Percentiles rank a stretch among this genome's conserved stretches.
Conservation (phyloP, 768 basidiomycete genomes). For the Podaxis sp. region DNA sequence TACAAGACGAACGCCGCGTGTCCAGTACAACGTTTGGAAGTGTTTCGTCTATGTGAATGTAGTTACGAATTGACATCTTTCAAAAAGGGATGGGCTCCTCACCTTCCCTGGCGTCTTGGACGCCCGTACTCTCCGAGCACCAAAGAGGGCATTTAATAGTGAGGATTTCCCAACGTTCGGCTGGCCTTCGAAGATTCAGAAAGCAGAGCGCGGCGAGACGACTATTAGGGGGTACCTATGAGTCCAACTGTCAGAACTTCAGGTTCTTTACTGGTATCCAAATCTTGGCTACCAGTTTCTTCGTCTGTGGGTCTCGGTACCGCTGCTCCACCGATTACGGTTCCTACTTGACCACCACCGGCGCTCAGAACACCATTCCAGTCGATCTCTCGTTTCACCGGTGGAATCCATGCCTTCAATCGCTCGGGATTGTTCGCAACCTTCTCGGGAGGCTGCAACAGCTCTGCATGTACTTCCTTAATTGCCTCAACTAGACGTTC, state of each 20-base stretch:
- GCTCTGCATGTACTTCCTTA: slow-evolving; percentile 58
- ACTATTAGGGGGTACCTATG: slow-evolving; percentile 50
- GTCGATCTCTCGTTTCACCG: slow-evolving; percentile 63
- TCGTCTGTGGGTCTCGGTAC: slow-evolving; percentile 27
- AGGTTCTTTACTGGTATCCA: slow-evolving; percentile 27
- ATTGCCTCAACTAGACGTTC: slow-evolving; percentile 64
- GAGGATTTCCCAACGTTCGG: slow-evolving; percentile 97
- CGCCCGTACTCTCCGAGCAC: slow-evolving; percentile 70
- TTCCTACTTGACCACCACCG: slow-evolving; percentile 42
- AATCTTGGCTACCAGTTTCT: slow-evolving; percentile 21
- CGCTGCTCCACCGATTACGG: slow-evolving; percentile 39
- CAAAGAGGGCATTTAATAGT: slow-evolving; percentile 88
- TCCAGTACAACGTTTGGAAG: slow-evolving; percentile 93
- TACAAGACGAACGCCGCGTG: slow-evolving; percentile 79
- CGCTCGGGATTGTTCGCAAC: slow-evolving; percentile 47
- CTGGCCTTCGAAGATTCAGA: slow-evolving; percentile 52
- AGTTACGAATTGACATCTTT: not conserved
- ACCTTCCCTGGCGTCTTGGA: slow-evolving; percentile 89
- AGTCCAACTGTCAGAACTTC: slow-evolving; percentile 77
- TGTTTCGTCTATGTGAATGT: slow-evolving; percentile 72
- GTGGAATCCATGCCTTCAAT: slow-evolving; percentile 61
- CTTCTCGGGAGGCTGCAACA: slow-evolving; percentile 66
- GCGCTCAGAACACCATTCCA: slow-evolving; percentile 65
- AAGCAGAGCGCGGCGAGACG: too few species aligned
- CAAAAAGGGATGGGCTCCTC: not conserved